A percentile compares a stretch with the other conserved stretches of the same genome.
These are phyloP conservation scores for Beauveria rudraprayagi DNA, from an alignment of 2,329 filamentous ascomycete species.

Conservation along the genomic window DNA sequence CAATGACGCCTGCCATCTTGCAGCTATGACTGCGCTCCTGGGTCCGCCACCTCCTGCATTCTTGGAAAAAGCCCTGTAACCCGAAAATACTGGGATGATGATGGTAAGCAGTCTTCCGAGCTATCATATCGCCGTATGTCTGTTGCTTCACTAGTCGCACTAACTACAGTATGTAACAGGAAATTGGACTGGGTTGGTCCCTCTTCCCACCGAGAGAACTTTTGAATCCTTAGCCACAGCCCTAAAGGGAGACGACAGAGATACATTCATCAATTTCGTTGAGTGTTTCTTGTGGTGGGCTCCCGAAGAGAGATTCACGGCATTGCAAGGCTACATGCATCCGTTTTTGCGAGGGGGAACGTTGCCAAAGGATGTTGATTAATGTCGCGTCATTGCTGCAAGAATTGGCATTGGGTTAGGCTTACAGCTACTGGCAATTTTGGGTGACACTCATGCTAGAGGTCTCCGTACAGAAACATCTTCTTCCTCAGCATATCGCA, in stretches of 20 bases:
- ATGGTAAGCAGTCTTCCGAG: slow-evolving; percentile 15
- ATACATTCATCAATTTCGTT: slow-evolving; percentile 17
- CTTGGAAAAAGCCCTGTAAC: slow-evolving; percentile 16
- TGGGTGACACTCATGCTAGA: not conserved
- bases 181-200: slow-evolving; percentile 20
- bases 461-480: no score
- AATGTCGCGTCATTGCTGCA: not conserved
- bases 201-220: slow-evolving; percentile 15
- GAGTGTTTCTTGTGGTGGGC: slow-evolving; percentile 18
- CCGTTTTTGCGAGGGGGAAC: slow-evolving; percentile 8
- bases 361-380: slow-evolving; percentile 3
- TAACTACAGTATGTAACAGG: no score
- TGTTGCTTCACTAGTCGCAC: no score
- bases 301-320: slow-evolving; percentile 17
- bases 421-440: not conserved
- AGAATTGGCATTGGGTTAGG: not conserved
- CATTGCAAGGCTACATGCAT: slow-evolving; percentile 18
- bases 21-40: slow-evolving; percentile 21
- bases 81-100: slow-evolving; percentile 19
- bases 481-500: no score
- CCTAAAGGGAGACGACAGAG: slow-evolving; percentile 14
- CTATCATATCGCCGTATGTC: no score
- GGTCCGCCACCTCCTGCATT: slow-evolving; percentile 21
- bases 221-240: slow-evolving; percentile 15
- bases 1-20: slow-evolving; percentile 22